A percentile compares a stretch with the other conserved stretches of the same genome.
These are phyloP conservation scores for Alloteropsis semialata DNA, from an alignment of 176 grass and related monocot genomes.

Conservation along the genomic window DNA sequence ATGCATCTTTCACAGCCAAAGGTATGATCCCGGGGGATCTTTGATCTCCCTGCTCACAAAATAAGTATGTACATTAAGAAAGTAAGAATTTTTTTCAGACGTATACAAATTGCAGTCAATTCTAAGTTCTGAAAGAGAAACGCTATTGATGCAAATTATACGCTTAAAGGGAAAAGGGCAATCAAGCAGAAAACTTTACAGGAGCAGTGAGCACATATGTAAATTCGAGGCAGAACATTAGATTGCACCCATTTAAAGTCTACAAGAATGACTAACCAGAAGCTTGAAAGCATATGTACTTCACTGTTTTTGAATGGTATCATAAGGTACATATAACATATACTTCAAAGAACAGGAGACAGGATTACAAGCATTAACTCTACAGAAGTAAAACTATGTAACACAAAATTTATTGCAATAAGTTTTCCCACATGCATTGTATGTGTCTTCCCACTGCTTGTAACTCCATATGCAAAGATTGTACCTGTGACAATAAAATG, in stretches of 20 bases:
- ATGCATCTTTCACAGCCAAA: conserved; percentile 88
- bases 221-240: background rate
- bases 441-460: conserved; percentile 90
- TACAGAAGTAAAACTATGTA: background rate
- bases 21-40: conserved; percentile 79
- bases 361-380: background rate
- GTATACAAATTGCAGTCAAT: background rate
- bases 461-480: conserved; percentile 92
- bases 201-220: background rate
- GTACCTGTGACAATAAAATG: conserved; percentile 49
- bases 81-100: conserved; percentile 9
- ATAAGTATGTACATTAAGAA: conserved; percentile 18
- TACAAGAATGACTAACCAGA: conserved; percentile 18
- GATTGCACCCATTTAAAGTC: background rate
- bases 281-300: background rate
- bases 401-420: conserved; percentile 10
- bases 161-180: background rate
- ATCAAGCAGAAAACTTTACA: conserved; percentile 5
- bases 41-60: conserved; percentile 76
- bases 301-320: background rate
- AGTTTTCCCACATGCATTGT: conserved; percentile 77
- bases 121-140: conserved; percentile 4
- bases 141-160: background rate
- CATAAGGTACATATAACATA: background rate
- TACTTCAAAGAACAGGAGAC: background rate